A percentile compares a stretch with the other conserved stretches of the same genome.
Conservation (phyloP, 2,329 filamentous ascomycete genomes). For the Ceratocystis albifundus region DNA sequence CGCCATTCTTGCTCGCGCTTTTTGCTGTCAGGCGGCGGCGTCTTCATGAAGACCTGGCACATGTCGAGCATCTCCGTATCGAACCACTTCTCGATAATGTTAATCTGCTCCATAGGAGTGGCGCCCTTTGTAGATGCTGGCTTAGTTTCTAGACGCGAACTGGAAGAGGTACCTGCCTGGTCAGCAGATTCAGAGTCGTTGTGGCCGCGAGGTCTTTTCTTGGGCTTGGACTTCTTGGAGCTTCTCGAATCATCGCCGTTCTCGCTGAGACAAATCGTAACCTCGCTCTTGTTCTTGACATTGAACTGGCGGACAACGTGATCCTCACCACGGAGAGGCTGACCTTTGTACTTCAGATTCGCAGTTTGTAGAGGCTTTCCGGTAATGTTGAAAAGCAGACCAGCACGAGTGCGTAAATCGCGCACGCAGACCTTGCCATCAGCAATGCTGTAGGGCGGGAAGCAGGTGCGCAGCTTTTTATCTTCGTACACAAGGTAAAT, state of each 20-base stretch:
- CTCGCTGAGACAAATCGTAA: conserved; percentile 34
- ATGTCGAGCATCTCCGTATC: conserved; percentile 52
- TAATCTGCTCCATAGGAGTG: conserved; percentile 48
- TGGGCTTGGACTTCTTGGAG: conserved; percentile 36
- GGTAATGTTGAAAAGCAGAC: conserved; percentile 52
- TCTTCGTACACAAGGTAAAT: conserved; percentile 13
- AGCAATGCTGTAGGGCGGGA: conserved; percentile 63
- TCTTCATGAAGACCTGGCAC: conserved; percentile 48
- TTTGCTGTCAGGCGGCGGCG: conserved; percentile 53
- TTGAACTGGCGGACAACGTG: conserved; percentile 47
- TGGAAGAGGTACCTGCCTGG: not conserved
- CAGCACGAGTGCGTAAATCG: conserved; percentile 56
- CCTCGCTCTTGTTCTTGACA: conserved; percentile 49
- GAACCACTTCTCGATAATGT: conserved; percentile 55
- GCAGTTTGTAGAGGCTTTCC: conserved; percentile 57
- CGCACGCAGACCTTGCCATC: conserved; percentile 57
- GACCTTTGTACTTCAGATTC: conserved; percentile 48
- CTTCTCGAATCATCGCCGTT: conserved; percentile 25
- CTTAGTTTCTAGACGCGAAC: not conserved
- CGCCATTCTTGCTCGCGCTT: conserved; percentile 65
- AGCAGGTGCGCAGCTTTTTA: conserved; percentile 29
- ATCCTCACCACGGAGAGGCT: conserved; percentile 38
- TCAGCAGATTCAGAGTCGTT: conserved; percentile 10
- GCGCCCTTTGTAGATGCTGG: not conserved
- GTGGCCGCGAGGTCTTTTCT: conserved; percentile 32